Evolutionary conservation across 106 monocot species (phyloP).

Genomic region (Allium fistulosum): DNA sequence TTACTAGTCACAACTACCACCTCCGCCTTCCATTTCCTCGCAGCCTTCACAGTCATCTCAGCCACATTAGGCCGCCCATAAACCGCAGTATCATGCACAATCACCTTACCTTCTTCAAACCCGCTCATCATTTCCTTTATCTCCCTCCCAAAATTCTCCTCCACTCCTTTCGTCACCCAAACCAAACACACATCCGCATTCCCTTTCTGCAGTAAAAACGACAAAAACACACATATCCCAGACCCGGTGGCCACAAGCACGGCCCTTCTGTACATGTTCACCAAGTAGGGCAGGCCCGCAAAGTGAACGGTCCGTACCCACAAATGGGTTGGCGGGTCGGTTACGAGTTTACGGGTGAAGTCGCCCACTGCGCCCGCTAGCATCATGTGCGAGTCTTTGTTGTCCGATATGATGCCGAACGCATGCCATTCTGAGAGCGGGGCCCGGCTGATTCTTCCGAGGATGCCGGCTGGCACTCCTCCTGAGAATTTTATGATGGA

Average conservation of each 20-base stretch:
- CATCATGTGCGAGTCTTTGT: slow-evolving; percentile 43
- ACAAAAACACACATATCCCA: slow-evolving; percentile 57
- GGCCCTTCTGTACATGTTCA: slow-evolving; percentile 50
- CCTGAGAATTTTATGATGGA: slow-evolving; percentile 43
- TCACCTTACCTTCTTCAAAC: slow-evolving; percentile 20
- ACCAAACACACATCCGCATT: slow-evolving; percentile 38
- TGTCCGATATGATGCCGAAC: slow-evolving; percentile 51
- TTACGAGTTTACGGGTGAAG: slow-evolving; percentile 37
- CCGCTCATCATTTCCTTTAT: slow-evolving; percentile 35
- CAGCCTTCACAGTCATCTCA: slow-evolving; percentile 17
- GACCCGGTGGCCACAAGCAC: slow-evolving; percentile 52
- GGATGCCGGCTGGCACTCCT: slow-evolving; percentile 35
- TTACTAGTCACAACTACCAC: slow-evolving; percentile 42
- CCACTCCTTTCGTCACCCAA: slow-evolving; percentile 55
- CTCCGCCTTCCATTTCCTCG: slow-evolving; percentile 27
- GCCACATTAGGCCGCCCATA: slow-evolving; percentile 20
- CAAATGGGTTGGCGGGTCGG: slow-evolving; percentile 35
- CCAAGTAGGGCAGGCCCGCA: slow-evolving; percentile 44
- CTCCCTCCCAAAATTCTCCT: slow-evolving; percentile 50
- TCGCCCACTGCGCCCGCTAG: slow-evolving; percentile 69
- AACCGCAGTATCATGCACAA: slow-evolving; percentile 24
- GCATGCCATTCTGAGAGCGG: slow-evolving; percentile 64
- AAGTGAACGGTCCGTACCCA: slow-evolving; percentile 44
- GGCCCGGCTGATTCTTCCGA: slow-evolving; percentile 52
- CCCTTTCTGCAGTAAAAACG: slow-evolving; percentile 41